A percentile compares a stretch with the other conserved stretches of the same genome.
Conservation (phyloP, 2,329 filamentous ascomycete genomes). For the Fonsecaea erecta region DNA sequence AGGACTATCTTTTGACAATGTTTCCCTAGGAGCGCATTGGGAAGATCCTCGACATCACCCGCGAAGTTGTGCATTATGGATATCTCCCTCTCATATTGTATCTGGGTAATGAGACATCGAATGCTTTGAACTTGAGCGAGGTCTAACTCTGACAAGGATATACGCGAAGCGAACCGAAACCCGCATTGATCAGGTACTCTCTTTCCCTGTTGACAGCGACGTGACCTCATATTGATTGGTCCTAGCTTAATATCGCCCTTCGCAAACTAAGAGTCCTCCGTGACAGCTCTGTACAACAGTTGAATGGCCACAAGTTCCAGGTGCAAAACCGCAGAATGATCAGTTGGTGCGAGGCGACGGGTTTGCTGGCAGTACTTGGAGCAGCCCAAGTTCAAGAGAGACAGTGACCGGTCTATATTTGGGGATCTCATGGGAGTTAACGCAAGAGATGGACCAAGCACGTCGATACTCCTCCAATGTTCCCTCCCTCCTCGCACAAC, state of each 20-base stretch:
- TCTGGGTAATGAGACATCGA: slow-evolving; percentile 67
- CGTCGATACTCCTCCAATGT: not conserved
- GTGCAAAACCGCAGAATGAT: not conserved
- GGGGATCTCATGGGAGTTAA: not conserved
- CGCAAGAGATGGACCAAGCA: not conserved
- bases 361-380: not conserved
- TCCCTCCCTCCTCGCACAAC: not conserved
- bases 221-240: slow-evolving; percentile 8
- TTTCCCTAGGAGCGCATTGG: slow-evolving; percentile 85
- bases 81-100: slow-evolving; percentile 97
- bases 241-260: slow-evolving; percentile 38
- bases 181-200: slow-evolving; percentile 72
- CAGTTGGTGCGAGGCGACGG: not conserved
- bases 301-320: not conserved
- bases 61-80: slow-evolving; percentile 95
- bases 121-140: not conserved
- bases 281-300: slow-evolving; percentile 26
- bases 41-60: slow-evolving; percentile 92
- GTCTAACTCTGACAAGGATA: slow-evolving; percentile 66
- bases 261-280: slow-evolving; percentile 28
- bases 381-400: not conserved
- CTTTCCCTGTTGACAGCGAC: slow-evolving; percentile 5
- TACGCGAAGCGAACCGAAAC: slow-evolving; percentile 89
- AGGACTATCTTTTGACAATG: slow-evolving; percentile 9
- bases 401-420: not conserved